These are phyloP conservation scores for Licmophora abbreviata DNA, from an alignment of 108 stramenopile genomes.

Conservation along the genomic window DNA sequence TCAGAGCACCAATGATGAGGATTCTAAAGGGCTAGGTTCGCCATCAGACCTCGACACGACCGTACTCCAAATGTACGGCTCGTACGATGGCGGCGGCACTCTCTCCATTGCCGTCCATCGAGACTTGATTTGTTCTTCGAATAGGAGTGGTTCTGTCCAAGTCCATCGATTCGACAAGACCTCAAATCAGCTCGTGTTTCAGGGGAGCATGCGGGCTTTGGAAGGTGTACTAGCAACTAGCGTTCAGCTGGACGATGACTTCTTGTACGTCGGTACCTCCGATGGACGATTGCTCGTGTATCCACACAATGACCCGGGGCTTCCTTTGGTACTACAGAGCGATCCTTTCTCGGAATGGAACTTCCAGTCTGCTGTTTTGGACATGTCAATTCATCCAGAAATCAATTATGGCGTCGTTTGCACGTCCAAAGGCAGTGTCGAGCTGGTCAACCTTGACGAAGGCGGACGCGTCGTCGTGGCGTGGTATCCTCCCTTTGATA, in stretches of 20 bases:
- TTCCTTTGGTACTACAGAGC: slow-evolving; percentile 14
- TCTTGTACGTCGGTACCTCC: slow-evolving; percentile 18
- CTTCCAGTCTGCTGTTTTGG: slow-evolving; percentile 6
- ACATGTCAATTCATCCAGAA: slow-evolving; percentile 8
- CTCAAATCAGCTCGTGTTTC: slow-evolving; percentile 11
- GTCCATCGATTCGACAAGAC: slow-evolving; percentile 11
- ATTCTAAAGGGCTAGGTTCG: slow-evolving; percentile 5
- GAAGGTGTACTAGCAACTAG: slow-evolving; percentile 7
- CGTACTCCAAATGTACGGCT: slow-evolving; percentile 9
- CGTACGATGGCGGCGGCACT: slow-evolving; percentile 26
- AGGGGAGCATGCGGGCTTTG: slow-evolving; percentile 14
- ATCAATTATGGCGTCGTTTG: slow-evolving; percentile 14
- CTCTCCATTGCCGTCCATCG: slow-evolving; percentile 12
- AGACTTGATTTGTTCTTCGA: slow-evolving; percentile 10
- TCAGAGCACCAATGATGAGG: neutral
- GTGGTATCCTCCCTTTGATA: slow-evolving; percentile 3
- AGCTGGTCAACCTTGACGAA: slow-evolving; percentile 16
- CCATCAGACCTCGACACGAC: slow-evolving; percentile 7
- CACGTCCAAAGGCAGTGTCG: slow-evolving; percentile 10
- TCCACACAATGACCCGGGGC: neutral
- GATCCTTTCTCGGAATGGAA: slow-evolving; percentile 13
- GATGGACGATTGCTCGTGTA: slow-evolving; percentile 12
- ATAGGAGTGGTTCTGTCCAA: slow-evolving; percentile 13
- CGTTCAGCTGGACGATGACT: slow-evolving; percentile 19
- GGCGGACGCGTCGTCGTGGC: slow-evolving; percentile 4